A percentile compares a stretch with the other conserved stretches of the same genome.
These are phyloP conservation scores for Sporothrix pseudoabietina DNA, from an alignment of 2,329 filamentous ascomycete species.

Conservation along the genomic window DNA sequence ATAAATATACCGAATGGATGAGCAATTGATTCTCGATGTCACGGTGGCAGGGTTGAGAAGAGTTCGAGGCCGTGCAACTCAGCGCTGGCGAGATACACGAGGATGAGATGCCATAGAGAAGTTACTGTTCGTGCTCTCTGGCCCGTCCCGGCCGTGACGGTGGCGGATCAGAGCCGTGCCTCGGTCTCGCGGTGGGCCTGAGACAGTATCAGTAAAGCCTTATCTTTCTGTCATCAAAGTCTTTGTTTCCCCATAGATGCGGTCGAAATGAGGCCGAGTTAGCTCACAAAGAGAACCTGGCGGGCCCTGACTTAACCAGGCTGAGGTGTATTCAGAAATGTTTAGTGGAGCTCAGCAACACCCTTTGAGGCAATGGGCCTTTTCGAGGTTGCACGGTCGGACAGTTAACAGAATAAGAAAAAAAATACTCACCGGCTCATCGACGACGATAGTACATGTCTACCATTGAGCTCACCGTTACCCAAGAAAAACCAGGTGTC, in stretches of 20 bases:
- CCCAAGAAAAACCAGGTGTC: background rate
- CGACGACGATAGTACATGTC: too few species aligned
- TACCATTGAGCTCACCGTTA: background rate
- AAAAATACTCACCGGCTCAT: background rate
- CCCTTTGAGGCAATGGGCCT: background rate
- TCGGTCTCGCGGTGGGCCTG: background rate
- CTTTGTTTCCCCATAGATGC: background rate
- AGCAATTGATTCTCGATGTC: background rate
- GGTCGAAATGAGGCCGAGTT: background rate
- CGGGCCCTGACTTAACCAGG: background rate
- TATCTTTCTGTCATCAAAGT: background rate
- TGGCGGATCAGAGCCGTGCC: background rate
- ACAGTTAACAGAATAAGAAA: background rate
- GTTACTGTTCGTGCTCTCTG: background rate
- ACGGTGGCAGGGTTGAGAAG: background rate
- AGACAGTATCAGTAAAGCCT: background rate
- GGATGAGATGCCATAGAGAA: background rate
- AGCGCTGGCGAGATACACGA: background rate
- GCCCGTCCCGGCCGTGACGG: background rate
- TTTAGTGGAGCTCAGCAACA: background rate
- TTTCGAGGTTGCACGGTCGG: conserved; percentile 8
- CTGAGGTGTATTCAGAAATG: background rate
- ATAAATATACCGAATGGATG: too few species aligned
- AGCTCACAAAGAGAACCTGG: background rate
- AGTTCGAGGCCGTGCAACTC: background rate